A percentile compares a stretch with the other conserved stretches of the same genome.
phyloP scores from a whole-genome alignment of 495 filamentous ascomycete genomes.

The Achaetomiella virescens region DNA sequence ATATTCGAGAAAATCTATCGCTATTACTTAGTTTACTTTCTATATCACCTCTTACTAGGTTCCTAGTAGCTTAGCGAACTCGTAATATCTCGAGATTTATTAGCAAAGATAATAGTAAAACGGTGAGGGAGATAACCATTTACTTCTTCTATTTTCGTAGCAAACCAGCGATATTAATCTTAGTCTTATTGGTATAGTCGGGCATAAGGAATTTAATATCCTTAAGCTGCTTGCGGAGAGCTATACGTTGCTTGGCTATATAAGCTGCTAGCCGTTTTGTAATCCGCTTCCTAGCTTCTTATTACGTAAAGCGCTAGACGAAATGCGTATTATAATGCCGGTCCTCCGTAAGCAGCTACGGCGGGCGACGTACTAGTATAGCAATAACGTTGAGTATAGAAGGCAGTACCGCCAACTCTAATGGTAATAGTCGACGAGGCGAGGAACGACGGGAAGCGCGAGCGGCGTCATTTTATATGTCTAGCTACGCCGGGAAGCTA shows the following conservation, averaged over 20 bases:
- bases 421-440: background rate
- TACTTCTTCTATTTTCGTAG: slow-evolving; percentile 21
- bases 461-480: slow-evolving; percentile 4
- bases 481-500: background rate
- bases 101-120: slow-evolving; percentile 4
- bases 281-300: background rate
- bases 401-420: background rate
- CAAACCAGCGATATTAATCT: slow-evolving; percentile 18
- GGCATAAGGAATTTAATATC: slow-evolving; percentile 12
- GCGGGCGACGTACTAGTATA: slow-evolving; percentile 10
- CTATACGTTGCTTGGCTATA: slow-evolving; percentile 10
- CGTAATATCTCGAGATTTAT: slow-evolving; percentile 14
- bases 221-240: slow-evolving; percentile 8
- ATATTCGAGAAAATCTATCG: slow-evolving; percentile 22
- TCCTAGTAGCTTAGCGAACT: background rate
- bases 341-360: background rate
- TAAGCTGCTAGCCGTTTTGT: background rate
- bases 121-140: background rate
- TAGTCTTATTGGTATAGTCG: slow-evolving; percentile 10
- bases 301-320: slow-evolving; percentile 10
- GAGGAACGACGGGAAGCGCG: background rate
- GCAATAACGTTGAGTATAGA: background rate
- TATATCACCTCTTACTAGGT: slow-evolving; percentile 23
- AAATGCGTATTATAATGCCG: slow-evolving; percentile 13
- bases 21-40: slow-evolving; percentile 16